Conservation (phyloP, 768 basidiomycete species). For the Tricholoma terreum region DNA sequence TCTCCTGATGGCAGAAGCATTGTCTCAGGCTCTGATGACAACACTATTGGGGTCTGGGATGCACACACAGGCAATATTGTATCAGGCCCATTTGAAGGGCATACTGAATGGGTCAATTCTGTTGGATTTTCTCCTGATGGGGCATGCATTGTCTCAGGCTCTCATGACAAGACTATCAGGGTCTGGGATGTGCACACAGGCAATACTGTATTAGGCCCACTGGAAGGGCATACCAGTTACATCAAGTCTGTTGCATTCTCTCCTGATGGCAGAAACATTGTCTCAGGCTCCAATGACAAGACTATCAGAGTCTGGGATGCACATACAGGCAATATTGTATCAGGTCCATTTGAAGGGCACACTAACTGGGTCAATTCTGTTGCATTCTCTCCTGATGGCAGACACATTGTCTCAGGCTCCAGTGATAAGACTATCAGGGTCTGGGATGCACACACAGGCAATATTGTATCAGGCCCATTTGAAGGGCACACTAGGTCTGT, state of each 20-base stretch:
- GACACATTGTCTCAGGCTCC: neutral
- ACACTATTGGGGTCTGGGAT: neutral
- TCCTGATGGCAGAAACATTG: neutral
- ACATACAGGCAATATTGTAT: neutral
- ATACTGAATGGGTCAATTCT: neutral
- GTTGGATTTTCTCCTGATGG: neutral
- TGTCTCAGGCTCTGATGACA: neutral
- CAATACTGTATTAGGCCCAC: neutral
- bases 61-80: too few species aligned
- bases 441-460: neutral
- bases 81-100: neutral
- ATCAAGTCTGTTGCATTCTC: neutral
- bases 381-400: neutral
- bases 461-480: neutral
- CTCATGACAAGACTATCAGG: neutral
- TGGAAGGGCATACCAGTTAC: neutral
- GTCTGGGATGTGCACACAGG: neutral
- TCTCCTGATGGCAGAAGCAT: neutral
- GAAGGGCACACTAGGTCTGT: neutral
- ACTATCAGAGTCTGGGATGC: neutral
- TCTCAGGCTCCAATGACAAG: neutral
- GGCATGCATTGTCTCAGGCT: neutral
- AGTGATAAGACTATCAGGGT: neutral
- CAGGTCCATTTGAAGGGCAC: neutral
- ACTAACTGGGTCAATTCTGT: neutral